Evolutionary conservation across 2,329 filamentous ascomycete species (phyloP).

Genomic region (Diaporthe sp.): DNA sequence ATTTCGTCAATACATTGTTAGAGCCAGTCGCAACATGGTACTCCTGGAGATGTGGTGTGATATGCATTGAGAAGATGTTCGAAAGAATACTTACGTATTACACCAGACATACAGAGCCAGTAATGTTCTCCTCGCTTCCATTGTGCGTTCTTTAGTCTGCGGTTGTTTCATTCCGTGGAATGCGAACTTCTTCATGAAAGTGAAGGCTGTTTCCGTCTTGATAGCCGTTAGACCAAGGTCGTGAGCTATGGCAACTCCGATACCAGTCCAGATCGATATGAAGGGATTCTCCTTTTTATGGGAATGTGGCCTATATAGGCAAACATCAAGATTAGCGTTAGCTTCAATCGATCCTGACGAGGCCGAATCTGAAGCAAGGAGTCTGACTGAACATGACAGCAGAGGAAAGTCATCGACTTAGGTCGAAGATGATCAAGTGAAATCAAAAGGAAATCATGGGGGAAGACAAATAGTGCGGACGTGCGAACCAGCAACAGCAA

Average conservation of each 20-base stretch:
- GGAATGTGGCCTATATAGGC: constrained; percentile 51
- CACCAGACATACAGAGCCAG: constrained; percentile 61
- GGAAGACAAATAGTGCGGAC: neutral
- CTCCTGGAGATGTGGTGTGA: neutral
- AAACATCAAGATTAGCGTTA: constrained; percentile 20
- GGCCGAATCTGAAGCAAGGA: neutral
- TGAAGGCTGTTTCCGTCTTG: constrained; percentile 48
- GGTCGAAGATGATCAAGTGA: neutral
- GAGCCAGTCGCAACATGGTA: neutral
- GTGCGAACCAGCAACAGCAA: neutral
- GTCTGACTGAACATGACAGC: neutral
- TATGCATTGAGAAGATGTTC: neutral
- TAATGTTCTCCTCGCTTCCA: constrained; percentile 63
- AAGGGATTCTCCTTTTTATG: constrained; percentile 57
- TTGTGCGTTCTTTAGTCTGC: constrained; percentile 52
- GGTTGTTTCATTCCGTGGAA: constrained; percentile 26
- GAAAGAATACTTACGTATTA: constrained; percentile 48
- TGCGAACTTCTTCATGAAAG: constrained; percentile 49
- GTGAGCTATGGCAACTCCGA: constrained; percentile 57
- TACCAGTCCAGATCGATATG: constrained; percentile 56
- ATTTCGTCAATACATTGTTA: neutral
- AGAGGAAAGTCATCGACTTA: neutral
- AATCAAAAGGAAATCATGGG: neutral
- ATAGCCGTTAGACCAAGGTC: constrained; percentile 60
- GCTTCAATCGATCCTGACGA: neutral